Percentiles rank a stretch among this genome's conserved stretches.
phyloP scores from a whole-genome alignment of 208 protist species.

The Vickermania spadyakhi region DNA sequence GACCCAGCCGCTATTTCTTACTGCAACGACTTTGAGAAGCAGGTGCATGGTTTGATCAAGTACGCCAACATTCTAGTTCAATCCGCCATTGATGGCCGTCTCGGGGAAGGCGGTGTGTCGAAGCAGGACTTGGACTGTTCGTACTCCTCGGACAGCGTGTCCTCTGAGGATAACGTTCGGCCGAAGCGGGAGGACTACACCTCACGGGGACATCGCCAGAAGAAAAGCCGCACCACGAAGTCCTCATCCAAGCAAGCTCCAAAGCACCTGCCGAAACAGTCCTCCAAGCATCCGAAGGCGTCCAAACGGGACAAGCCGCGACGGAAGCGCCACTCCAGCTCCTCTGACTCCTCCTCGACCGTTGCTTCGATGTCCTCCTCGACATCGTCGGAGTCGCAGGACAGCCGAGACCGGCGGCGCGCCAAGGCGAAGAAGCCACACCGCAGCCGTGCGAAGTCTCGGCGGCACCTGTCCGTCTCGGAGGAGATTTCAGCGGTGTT shows the following conservation, averaged over 20 bases:
- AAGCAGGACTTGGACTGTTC: neutral
- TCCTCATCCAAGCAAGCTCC: neutral
- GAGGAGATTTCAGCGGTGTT: constrained; percentile 1
- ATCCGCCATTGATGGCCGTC: constrained; percentile 47
- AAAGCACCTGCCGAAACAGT: neutral
- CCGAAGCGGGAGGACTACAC: too few species aligned
- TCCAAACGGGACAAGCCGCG: neutral
- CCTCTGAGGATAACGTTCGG: neutral
- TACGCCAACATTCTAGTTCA: constrained; percentile 77
- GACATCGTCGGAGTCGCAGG: constrained; percentile 5
- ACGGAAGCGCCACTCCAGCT: neutral
- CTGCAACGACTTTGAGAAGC: constrained; percentile 27
- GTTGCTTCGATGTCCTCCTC: constrained; percentile 3
- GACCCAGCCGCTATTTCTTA: constrained; percentile 52
- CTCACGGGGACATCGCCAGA: too few species aligned
- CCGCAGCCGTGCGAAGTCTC: neutral
- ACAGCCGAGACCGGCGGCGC: neutral
- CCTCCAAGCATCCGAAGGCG: neutral
- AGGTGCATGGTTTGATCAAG: constrained; percentile 51
- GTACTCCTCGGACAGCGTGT: neutral
- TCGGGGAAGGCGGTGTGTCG: constrained; percentile 5
- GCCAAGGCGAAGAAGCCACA: neutral
- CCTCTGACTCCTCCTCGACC: constrained; percentile 1
- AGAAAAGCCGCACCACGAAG: neutral
- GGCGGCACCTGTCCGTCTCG: neutral